Evolutionary conservation across 2,329 filamentous ascomycete genomes (phyloP), one percentile per base, ranked within the genome.

Genomic region (Endocalyx cinctus): DNA sequence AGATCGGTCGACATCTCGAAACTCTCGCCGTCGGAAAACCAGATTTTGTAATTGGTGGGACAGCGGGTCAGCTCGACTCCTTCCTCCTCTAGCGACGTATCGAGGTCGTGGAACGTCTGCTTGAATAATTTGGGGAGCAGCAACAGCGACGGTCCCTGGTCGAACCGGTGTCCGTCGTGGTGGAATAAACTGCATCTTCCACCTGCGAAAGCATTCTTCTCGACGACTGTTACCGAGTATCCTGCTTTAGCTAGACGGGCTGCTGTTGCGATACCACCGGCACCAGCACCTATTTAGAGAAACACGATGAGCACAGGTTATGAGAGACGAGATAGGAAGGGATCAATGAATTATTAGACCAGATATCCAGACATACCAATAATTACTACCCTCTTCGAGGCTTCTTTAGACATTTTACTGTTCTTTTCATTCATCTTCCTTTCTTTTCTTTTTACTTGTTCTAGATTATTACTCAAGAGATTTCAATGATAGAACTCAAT

Each of bases 101-200:
- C 80, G 2, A 87, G 71, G 46, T 87, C 83, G 34, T 62, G 55
- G 51, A 87, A 87, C 14, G 77, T 75, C 58, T 84, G 77, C 17
- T 70, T 67, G 64, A 87, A 88, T 36, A 87, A 68, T 35, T 75
- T 72, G 3, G 84, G 84, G 5, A 87, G 74, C 0, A 88, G 68
- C 13, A 87, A 71, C 4, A 87, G 71, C 1, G 82, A 87, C 0
- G 84, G 84, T 0, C 84, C 84, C 64, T 87, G 82, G 51, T 88
- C 84, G 62, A 87, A 87, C 37, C 84, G 76, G 55, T 79, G 77
- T 34, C 74, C 77, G 29, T 74, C 61, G 38, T 74, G 63, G 33
- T 74, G 63, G 23, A 87, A 69, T 17, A 87, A 59, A 27, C 76
- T 82, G 59, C 82, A 87, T 34, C 84, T 68, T 4, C 84, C 84